Evolutionary conservation across 352 stramenopile genomes (phyloP).

Genomic region (Phytophthora vignae): DNA sequence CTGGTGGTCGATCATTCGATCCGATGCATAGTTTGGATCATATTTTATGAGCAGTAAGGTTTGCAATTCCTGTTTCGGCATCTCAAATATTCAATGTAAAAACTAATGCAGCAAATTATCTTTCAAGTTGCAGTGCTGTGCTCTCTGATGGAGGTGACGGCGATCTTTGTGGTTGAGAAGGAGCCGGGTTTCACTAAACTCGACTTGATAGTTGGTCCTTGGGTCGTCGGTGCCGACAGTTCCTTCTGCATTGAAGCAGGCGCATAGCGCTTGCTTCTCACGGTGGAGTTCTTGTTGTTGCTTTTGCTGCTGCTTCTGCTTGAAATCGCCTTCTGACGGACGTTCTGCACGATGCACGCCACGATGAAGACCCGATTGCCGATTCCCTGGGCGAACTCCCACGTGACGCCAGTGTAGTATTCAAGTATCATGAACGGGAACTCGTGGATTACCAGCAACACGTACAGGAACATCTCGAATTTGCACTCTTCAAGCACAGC

Average conservation of each 20-base stretch:
- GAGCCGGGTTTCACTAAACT: neutral
- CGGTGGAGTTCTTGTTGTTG: neutral
- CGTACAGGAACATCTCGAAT: conserved; percentile 24
- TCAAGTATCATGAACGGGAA: conserved; percentile 18
- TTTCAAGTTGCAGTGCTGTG: neutral
- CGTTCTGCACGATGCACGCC: conserved; percentile 24
- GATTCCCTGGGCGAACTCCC: conserved; percentile 27
- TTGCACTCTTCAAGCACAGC: conserved; percentile 14
- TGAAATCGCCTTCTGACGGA: conserved; percentile 17
- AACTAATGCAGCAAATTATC: neutral
- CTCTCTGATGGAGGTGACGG: neutral
- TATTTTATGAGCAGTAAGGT: conserved; percentile 13
- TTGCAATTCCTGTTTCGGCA: no score
- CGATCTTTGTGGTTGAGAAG: neutral
- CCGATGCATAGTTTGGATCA: conserved; percentile 14
- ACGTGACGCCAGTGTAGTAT: conserved; percentile 20
- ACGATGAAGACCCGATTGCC: conserved; percentile 18
- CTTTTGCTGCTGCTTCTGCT: conserved; percentile 4
- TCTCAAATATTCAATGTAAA: no score
- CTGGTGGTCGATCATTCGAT: conserved; percentile 21
- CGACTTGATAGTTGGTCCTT: neutral
- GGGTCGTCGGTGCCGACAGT: neutral
- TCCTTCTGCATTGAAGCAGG: neutral
- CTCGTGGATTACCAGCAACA: conserved; percentile 26
- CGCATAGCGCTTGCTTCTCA: conserved; percentile 2